Base-by-base conservation (phyloP, 176 grass and related monocot genomes). In the Oryza longistaminata region DNA sequence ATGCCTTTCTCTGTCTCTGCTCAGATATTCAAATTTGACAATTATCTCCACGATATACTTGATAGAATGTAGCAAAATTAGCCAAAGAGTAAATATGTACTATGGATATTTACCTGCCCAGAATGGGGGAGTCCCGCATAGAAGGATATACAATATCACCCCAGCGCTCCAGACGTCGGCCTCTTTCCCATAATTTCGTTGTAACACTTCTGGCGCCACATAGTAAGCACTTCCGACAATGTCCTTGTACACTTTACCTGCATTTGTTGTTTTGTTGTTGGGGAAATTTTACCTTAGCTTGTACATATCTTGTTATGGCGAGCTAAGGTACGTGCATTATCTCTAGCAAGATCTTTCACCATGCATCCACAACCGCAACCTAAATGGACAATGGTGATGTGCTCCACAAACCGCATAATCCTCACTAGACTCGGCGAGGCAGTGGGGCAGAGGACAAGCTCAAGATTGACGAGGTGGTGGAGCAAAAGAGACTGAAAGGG, bases 161-260 rank as follows among this genome's bases (percentile, higher is more conserved):
- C 95, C 92, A 6, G 95, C 92, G 11, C 92, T 97, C 92, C 92
- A 97, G 9, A 97, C 75, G 66, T 94, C 95, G 9, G 88, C 89
- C 46, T 97, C 95, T 86, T 78, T 94, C n/a, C 92, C 95, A 7
- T 97, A 97, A 6, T 86, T 94, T 45, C 17, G 64, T 19, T 50
- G 55, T 71, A 97, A 11, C 31, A 97, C 90, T 71, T 97, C 92
- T 50, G 90, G 95, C 24, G 95, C 92, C 37, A 97, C 90, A 22
- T 94, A 94, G 86, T 92, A 94, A 9, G 90, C 84, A 61, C 86
- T 94, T 68, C 95, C 95, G 22, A 97, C 92, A 27, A 88, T 42
- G 1, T 97, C 95, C 70, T 65, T 88, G 69, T 92, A 91, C 44
- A 80, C 85, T 86, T 97, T 94, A 13, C 86, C 95, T 97, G 90